A percentile compares a stretch with the other conserved stretches of the same genome.
Evolutionary conservation across 352 stramenopile species (phyloP).

Genomic region (Phytophthora pseudosyringae): DNA sequence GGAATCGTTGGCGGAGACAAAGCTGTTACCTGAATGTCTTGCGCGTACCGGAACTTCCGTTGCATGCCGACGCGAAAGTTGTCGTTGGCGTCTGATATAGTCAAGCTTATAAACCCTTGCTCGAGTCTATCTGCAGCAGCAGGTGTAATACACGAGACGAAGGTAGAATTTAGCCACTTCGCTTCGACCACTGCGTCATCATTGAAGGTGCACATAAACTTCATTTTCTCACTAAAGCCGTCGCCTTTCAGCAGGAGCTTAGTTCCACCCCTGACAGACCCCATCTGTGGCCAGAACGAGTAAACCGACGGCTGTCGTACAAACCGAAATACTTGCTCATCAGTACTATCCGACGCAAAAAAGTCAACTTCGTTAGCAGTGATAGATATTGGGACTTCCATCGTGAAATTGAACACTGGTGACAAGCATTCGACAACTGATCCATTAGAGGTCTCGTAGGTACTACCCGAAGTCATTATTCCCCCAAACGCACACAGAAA

Average conservation of each 20-base stretch:
- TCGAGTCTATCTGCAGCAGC: slow-evolving; percentile 14
- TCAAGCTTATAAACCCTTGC: slow-evolving; percentile 17
- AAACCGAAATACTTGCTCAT: slow-evolving; percentile 32
- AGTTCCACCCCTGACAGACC: slow-evolving; percentile 44
- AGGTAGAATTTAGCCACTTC: slow-evolving; percentile 35
- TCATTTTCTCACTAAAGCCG: slow-evolving; percentile 29
- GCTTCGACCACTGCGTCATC: slow-evolving; percentile 11
- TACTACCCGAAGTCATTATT: neutral
- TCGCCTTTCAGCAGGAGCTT: slow-evolving; percentile 37
- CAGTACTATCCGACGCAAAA: slow-evolving; percentile 20
- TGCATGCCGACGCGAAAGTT: slow-evolving; percentile 32
- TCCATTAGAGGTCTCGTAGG: slow-evolving; percentile 2
- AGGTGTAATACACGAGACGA: slow-evolving; percentile 36
- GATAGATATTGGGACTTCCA: slow-evolving; percentile 29
- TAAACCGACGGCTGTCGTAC: slow-evolving; percentile 27
- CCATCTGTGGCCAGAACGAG: slow-evolving; percentile 37
- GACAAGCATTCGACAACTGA: slow-evolving; percentile 38
- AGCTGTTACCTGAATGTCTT: slow-evolving; percentile 21
- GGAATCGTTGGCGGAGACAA: slow-evolving; percentile 34
- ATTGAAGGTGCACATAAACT: slow-evolving; percentile 47
- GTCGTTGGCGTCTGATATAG: slow-evolving; percentile 26
- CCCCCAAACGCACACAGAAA: slow-evolving; percentile 45
- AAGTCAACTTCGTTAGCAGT: slow-evolving; percentile 57
- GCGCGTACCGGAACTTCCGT: slow-evolving; percentile 41
- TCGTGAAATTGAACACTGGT: slow-evolving; percentile 13